phyloP scores from a whole-genome alignment of 2,329 filamentous ascomycete genomes.

The Immersiporthe knoxdaviesiana region DNA sequence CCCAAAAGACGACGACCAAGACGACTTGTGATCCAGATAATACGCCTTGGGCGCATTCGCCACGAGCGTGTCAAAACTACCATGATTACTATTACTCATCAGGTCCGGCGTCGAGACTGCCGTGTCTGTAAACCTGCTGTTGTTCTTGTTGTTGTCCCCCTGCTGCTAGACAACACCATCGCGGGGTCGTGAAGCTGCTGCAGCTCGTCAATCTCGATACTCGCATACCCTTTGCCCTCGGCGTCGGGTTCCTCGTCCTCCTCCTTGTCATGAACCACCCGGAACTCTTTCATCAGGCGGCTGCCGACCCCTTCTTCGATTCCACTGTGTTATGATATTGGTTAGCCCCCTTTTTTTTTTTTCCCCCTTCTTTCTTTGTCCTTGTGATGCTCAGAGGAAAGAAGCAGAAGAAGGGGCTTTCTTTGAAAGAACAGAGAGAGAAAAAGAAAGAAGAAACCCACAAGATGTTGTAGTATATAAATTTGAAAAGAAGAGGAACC shows the following conservation, averaged over 20 bases:
- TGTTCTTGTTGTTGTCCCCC: background rate
- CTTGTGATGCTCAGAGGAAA: background rate
- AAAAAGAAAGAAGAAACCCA: background rate
- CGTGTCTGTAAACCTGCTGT: background rate
- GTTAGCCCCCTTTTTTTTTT: background rate
- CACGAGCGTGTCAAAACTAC: background rate
- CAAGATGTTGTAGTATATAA: conserved; percentile 18
- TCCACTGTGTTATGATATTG: background rate
- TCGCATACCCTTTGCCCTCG: background rate
- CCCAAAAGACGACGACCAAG: background rate
- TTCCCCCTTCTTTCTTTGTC: no score
- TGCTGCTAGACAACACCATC: no score
- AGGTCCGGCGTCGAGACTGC: background rate
- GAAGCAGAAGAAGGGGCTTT: no score
- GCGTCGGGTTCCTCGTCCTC: background rate
- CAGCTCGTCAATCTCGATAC: background rate
- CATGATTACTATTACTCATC: background rate
- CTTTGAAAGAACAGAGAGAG: background rate
- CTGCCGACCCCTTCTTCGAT: conserved; percentile 3
- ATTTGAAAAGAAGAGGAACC: conserved; percentile 16
- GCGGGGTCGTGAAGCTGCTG: background rate
- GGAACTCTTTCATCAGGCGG: background rate
- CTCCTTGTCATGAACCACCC: background rate
- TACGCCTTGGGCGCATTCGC: background rate
- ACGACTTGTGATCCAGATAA: background rate